Base-by-base conservation (phyloP, 345 rosid genomes). In the Sisymbrium altissimum region DNA sequence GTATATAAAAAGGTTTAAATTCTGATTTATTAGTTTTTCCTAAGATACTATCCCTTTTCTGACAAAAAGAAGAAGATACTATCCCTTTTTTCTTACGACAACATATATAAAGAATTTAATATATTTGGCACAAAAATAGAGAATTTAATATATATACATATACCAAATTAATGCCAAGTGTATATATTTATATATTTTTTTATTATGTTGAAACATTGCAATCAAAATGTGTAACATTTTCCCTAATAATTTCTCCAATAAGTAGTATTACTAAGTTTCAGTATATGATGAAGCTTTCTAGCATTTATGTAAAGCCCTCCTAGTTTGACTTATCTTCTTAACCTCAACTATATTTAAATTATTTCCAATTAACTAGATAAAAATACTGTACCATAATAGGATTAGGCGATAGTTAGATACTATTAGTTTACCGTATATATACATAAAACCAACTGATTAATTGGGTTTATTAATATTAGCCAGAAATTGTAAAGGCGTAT, bases 271-370 rank as follows among this genome's bases (percentile, higher is more conserved):
- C 21, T 13, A 23, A n/a, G n/a, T 36, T 56, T 55, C 57, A 46
- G 11, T 70, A 12, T 9, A 59, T 45, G 25, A 59, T 33, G 56
- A 45, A 46, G 27, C 48, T 46, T 70, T 45, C 13, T 46, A 14
- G 27, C 38, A 59, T 38, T 36, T n/a, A 48, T 71, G 75, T 59
- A 71, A 23, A 59, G 59, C 48, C 15, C 67, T 59, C 49, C 59
- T 36, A 25, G 3, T 61, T 61, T 48, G 60, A 49, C 75, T 61
- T 49, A 60, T 60, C 32, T 48, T 60, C 41, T 49, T 18, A 38
- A 11, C 27, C 11, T 48, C 75, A 71, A 36, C 39, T 23, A 33
- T 10, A 59, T 60, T 11, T 36, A 38, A 35, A 3, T 48, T 0
- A 13, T n/a, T 23, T 29, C n/a, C n/a, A n/a, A n/a, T n/a, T 69